phyloP scores from a whole-genome alignment of 805 yeast species.

The Candida sphagnicola region DNA sequence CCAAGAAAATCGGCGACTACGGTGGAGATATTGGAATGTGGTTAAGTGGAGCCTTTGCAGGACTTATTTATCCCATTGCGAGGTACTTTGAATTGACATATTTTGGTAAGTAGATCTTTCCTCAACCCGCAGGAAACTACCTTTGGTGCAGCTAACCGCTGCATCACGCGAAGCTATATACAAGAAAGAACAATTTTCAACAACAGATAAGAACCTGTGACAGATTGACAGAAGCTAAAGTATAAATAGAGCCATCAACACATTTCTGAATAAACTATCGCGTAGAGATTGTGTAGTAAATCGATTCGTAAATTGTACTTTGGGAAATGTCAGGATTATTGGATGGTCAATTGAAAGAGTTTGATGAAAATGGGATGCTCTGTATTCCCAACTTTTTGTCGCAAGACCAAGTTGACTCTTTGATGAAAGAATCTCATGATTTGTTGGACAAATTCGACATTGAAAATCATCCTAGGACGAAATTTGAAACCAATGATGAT shows the following conservation, averaged over 20 bases:
- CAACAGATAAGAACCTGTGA: too few species aligned
- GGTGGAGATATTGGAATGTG: slow-evolving; percentile 37
- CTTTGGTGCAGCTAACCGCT: too few species aligned
- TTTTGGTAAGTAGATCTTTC: slow-evolving; percentile 12
- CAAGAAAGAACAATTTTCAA: too few species aligned
- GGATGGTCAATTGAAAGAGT: slow-evolving; percentile 45
- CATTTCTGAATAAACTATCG: too few species aligned
- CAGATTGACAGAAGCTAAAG: too few species aligned
- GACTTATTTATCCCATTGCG: slow-evolving; percentile 24
- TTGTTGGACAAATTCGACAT: slow-evolving; percentile 50
- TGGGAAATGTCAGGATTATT: slow-evolving; percentile 18
- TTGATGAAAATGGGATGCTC: slow-evolving; percentile 56
- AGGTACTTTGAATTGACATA: slow-evolving; percentile 29
- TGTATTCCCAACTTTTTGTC: slow-evolving; percentile 55
- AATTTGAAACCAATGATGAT: slow-evolving; percentile 57
- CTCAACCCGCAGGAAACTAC: too few species aligned
- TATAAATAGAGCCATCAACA: too few species aligned
- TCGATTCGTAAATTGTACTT: too few species aligned
- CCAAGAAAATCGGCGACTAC: slow-evolving; percentile 22
- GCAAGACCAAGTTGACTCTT: slow-evolving; percentile 30
- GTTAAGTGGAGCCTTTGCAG: slow-evolving; percentile 33
- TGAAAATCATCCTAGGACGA: slow-evolving; percentile 60
- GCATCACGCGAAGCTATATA: too few species aligned
- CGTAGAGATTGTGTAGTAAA: too few species aligned
- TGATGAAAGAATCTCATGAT: slow-evolving; percentile 41